phyloP scores from a whole-genome alignment of 2,329 filamentous ascomycete species.

The Colletotrichum lupini region DNA sequence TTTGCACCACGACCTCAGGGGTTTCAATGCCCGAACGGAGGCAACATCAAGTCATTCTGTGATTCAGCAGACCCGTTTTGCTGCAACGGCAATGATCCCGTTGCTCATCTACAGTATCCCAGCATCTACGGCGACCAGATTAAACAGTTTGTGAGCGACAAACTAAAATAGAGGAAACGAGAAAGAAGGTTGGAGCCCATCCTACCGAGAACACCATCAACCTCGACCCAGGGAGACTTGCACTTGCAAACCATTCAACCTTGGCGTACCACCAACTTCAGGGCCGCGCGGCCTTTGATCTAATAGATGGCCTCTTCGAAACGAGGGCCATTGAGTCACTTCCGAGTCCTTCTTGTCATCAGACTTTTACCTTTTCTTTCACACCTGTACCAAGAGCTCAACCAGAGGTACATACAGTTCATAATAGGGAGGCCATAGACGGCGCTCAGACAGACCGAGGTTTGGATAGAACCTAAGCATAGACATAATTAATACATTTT shows the following conservation, averaged over 20 bases:
- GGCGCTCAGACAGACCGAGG: slow-evolving; percentile 7
- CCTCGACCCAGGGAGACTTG: background rate
- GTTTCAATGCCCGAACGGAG: slow-evolving; percentile 63
- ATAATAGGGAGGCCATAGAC: background rate
- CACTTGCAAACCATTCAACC: background rate
- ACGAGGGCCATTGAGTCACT: background rate
- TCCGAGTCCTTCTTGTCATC: background rate
- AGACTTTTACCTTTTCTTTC: background rate
- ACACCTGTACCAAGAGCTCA: background rate
- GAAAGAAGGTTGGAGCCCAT: background rate
- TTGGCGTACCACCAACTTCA: background rate
- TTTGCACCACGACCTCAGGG: slow-evolving; percentile 66
- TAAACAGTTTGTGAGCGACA: slow-evolving; percentile 29
- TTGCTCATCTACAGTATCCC: slow-evolving; percentile 54
- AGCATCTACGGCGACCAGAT: slow-evolving; percentile 33
- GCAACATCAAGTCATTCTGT: slow-evolving; percentile 70
- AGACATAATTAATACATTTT: slow-evolving; percentile 5
- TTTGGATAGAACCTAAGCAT: slow-evolving; percentile 12
- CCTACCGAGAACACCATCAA: background rate
- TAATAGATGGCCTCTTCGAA: background rate
- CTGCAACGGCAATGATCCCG: slow-evolving; percentile 66
- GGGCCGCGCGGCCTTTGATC: background rate
- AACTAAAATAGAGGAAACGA: slow-evolving; percentile 9
- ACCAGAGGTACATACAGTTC: background rate
- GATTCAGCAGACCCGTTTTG: slow-evolving; percentile 71